A percentile compares a stretch with the other conserved stretches of the same genome.
Evolutionary conservation across 2,329 filamentous ascomycete species (phyloP).

Genomic region (Xylaria sp.): DNA sequence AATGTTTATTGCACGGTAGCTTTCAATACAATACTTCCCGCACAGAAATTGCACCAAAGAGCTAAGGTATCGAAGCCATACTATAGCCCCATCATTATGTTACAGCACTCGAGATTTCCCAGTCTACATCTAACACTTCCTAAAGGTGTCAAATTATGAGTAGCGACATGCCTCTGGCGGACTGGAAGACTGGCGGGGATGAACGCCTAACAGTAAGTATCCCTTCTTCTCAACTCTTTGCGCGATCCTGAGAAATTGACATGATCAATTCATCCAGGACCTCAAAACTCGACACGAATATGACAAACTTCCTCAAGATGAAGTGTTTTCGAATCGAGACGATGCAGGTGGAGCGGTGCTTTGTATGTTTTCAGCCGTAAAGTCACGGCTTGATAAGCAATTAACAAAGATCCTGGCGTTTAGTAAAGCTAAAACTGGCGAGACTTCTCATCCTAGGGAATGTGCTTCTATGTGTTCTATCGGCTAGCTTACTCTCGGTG

Average conservation of each 20-base stretch:
- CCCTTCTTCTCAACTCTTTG: background rate
- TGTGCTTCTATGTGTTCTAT: background rate
- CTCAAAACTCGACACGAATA: background rate
- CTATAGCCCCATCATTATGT: background rate
- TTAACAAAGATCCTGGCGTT: background rate
- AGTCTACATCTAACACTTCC: too few relatives aligned
- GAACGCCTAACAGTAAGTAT: background rate
- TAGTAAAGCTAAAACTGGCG: background rate
- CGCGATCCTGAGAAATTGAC: background rate
- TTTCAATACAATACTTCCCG: too few relatives aligned
- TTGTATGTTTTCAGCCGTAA: background rate
- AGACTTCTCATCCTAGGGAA: background rate
- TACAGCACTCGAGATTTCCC: too few relatives aligned
- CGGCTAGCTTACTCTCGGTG: background rate
- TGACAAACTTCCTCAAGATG: background rate
- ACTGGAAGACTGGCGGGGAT: background rate
- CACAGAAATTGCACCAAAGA: too few relatives aligned
- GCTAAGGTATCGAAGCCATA: too few relatives aligned
- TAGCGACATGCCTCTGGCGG: background rate
- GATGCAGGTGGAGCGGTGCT: background rate
- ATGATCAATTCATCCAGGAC: background rate
- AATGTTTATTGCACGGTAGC: too few relatives aligned
- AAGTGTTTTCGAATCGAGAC: background rate
- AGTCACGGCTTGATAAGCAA: background rate
- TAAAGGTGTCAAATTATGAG: background rate